Evolutionary conservation across 2,329 filamentous ascomycete genomes (phyloP), one percentile per base, ranked within the genome.

Genomic region (Emergomyces africanus): DNA sequence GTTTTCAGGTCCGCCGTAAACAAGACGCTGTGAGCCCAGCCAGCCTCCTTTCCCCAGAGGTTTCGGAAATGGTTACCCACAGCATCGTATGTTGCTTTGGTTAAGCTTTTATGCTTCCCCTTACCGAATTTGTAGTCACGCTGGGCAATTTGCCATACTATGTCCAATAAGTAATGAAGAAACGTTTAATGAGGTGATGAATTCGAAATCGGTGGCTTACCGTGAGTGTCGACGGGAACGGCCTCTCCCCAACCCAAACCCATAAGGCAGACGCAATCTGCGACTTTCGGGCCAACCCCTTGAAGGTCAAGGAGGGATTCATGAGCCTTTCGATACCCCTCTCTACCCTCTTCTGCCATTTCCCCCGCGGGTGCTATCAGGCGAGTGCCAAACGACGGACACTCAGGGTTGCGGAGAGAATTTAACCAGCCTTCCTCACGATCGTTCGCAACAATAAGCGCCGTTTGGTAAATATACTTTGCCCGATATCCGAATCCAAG

Each of bases 191-290:
- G 20, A 49, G 42, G 49, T 59, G 23, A 33, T 33, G 20, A n/a
- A 46, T 15, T 2, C 39, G 54, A 44, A 33, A 28, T 54, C 41
- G 20, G 25, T 12, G 48, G 28, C 50, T 46, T 65, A 81, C 78
- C 82, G 74, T 99, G 95, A 1, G 95, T 99, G 72, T 99, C 94
- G 37, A 99, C 89, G 0, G 94, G 94, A 1, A 99, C 91, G 2
- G 91, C 86, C 73, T 97, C 92, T 37, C 88, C 88, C 92, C 95
- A 99, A 33, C 91, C 92, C 15, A 99, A 76, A 0, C 95, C 95
- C 88, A 99, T 96, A 23, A 99, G 77, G 69, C 89, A 96, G 8
- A 97, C 91, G 69, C 95, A 99, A 71, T 99, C 95, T 5, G 94
- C 88, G 0, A 99, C 94, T 72, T 99, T 99, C 0, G 95, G 94